These are phyloP conservation scores for Podaxis mareebaensis DNA, from an alignment of 768 basidiomycete genomes.

Conservation along the genomic window DNA sequence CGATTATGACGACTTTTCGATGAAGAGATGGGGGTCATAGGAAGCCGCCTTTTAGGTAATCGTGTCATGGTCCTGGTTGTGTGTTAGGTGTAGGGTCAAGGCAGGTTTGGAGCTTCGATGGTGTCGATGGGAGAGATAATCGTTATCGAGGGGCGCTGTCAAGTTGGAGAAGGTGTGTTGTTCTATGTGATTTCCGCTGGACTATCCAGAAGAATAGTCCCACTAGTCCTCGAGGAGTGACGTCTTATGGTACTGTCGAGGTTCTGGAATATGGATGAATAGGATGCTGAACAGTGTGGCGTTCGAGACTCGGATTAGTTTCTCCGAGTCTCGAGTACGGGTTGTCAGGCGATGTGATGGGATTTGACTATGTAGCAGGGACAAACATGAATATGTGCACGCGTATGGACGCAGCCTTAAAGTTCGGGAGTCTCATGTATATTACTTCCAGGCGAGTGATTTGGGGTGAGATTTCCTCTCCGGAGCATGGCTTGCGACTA, in stretches of 20 bases:
- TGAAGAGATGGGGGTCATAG: not conserved
- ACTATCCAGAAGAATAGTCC: not conserved
- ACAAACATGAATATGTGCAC: not conserved
- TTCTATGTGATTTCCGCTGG: slow-evolving; percentile 4
- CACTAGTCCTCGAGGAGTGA: not conserved
- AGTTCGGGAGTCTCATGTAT: not conserved
- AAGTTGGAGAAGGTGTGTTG: slow-evolving; percentile 9
- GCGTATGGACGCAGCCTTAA: not conserved
- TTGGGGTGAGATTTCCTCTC: not conserved
- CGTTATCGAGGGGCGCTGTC: slow-evolving; percentile 14
- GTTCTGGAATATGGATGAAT: not conserved
- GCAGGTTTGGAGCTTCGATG: not conserved
- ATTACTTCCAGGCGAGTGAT: not conserved
- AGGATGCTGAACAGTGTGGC: no score
- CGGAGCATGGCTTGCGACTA: not conserved
- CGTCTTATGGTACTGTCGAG: not conserved
- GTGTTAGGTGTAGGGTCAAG: not conserved
- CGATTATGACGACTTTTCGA: no score
- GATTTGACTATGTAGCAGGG: no score
- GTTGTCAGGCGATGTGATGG: not conserved
- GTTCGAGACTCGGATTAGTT: no score
- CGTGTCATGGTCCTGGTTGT: not conserved
- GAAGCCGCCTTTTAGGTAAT: not conserved
- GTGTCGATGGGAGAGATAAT: slow-evolving; percentile 1
- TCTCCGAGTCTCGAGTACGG: no score